A percentile compares a stretch with the other conserved stretches of the same genome.
Conservation (phyloP, 2,329 filamentous ascomycete genomes). For the Cladorrhinum sp. region DNA sequence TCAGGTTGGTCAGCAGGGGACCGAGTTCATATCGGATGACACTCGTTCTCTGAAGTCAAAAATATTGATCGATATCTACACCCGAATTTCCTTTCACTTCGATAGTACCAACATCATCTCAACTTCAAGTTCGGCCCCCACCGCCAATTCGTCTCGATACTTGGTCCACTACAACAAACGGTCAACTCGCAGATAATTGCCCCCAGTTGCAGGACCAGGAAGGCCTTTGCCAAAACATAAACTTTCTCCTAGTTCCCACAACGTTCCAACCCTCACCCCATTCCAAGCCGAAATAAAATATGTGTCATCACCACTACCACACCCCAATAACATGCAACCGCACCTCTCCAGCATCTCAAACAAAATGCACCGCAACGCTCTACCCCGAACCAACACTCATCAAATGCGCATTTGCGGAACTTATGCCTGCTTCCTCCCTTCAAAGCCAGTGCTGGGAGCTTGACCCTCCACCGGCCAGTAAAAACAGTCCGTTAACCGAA, state of each 20-base stretch:
- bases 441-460: conserved; percentile 2
- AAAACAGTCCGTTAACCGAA: not conserved
- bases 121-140: not conserved
- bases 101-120: not conserved
- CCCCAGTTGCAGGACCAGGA: no score
- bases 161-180: no score
- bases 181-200: no score
- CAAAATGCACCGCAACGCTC: not conserved
- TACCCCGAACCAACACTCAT: not conserved
- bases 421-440: not conserved
- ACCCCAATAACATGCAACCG: not conserved
- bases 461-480: not conserved
- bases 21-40: no score
- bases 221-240: no score
- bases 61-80: not conserved
- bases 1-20: no score
- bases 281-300: not conserved
- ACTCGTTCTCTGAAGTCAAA: not conserved
- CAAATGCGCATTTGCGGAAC: not conserved
- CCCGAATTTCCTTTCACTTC: not conserved
- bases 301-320: conserved; percentile 3
- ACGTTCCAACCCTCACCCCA: no score
- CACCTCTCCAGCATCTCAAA: not conserved
- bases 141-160: not conserved
- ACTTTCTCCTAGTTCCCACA: no score